phyloP scores from a whole-genome alignment of 805 yeast genomes.

The Saccharomyces eubayanus region DNA sequence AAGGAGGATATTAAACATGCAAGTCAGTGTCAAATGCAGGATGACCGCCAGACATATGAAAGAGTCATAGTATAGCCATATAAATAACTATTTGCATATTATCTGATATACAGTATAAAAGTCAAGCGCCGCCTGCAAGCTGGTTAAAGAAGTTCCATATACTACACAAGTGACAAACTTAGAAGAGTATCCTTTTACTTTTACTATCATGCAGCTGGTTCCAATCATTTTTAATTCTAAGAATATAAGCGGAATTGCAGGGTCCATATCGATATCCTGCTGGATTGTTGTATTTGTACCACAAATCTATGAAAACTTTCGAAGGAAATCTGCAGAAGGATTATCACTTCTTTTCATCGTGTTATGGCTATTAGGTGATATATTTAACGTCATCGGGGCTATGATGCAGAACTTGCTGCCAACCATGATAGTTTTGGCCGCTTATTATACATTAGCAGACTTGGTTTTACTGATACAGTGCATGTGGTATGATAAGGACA shows the following conservation, averaged over 20 bases:
- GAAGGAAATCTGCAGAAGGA: constrained; percentile 81
- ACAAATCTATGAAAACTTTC: constrained; percentile 86
- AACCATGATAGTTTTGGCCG: constrained; percentile 87
- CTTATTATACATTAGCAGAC: constrained; percentile 90
- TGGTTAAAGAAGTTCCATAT: neutral
- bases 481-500: constrained; percentile 52
- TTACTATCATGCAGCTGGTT: constrained; percentile 14
- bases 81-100: too few species aligned
- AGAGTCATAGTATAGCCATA: neutral
- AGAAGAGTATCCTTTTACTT: neutral
- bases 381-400: constrained; percentile 88
- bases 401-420: constrained; percentile 83
- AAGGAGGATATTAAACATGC: neutral
- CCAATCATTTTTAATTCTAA: constrained; percentile 59
- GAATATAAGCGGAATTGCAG: constrained; percentile 64
- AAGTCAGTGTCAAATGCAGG: neutral
- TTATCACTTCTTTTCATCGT: constrained; percentile 77
- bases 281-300: constrained; percentile 98
- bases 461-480: constrained; percentile 78
- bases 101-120: too few species aligned
- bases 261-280: constrained; percentile 91
- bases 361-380: constrained; percentile 89
- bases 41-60: neutral
- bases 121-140: too few species aligned
- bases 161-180: neutral